phyloP scores from a whole-genome alignment of 192 early-diverging fungal genomes.

The Entomortierella chlamydospora region DNA sequence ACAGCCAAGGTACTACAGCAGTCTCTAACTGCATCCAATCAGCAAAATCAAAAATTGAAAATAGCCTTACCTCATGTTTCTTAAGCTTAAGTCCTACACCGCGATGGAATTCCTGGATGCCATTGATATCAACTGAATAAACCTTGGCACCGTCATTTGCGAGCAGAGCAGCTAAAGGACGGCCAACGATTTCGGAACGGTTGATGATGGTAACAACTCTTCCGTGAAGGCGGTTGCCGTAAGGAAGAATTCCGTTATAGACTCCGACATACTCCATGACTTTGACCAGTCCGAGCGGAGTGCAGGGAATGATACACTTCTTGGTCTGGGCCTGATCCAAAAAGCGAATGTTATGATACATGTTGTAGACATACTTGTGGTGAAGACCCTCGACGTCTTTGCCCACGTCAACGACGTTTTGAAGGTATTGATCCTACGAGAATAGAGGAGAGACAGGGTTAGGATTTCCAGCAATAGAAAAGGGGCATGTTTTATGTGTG shows the following conservation, averaged over 20 bases:
- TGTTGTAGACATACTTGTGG: slow-evolving; percentile 94
- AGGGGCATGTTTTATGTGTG: not conserved
- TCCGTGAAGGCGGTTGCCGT: slow-evolving; percentile 96
- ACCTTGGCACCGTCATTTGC: slow-evolving; percentile 99
- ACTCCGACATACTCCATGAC: slow-evolving; percentile 96
- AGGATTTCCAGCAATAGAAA: not conserved
- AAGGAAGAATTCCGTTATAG: slow-evolving; percentile 88
- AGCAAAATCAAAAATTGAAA: not conserved
- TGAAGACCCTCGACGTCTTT: slow-evolving; percentile 99
- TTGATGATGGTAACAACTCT: slow-evolving; percentile 94
- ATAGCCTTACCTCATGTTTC: slow-evolving; percentile 66
- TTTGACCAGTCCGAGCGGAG: slow-evolving; percentile 97
- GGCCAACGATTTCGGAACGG: slow-evolving; percentile 97
- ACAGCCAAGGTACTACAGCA: too few relatives aligned
- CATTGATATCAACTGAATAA: slow-evolving; percentile 93
- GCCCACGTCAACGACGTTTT: slow-evolving; percentile 85
- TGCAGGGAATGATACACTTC: slow-evolving; percentile 99
- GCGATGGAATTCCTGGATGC: slow-evolving; percentile 83
- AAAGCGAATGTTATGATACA: slow-evolving; percentile 96
- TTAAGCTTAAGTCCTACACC: slow-evolving; percentile 72
- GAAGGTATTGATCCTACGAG: slow-evolving; percentile 89
- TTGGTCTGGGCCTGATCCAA: slow-evolving; percentile 83
- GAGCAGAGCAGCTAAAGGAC: slow-evolving; percentile 94
- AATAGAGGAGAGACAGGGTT: not conserved
- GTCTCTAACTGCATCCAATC: too few relatives aligned